Evolutionary conservation across 495 filamentous ascomycete genomes (phyloP).

Genomic region (Neurospora sp.): DNA sequence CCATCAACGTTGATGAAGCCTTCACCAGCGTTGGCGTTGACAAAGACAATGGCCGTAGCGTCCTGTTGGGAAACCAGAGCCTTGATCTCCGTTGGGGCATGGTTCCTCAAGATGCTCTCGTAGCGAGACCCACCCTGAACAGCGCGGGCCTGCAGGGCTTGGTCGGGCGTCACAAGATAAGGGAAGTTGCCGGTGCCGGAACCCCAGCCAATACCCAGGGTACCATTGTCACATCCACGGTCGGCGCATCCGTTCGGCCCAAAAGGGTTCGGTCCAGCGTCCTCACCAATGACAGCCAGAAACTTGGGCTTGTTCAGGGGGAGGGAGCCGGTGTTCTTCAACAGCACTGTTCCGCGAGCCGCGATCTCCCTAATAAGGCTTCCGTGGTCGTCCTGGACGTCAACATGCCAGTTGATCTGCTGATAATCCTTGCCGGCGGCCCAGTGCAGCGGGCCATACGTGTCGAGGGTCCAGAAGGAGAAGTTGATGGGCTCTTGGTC

Average conservation of each 20-base stretch:
- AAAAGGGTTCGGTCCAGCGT: constrained; percentile 62
- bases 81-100: constrained; percentile 45
- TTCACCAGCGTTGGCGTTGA: constrained; percentile 80
- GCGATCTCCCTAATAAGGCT: constrained; percentile 63
- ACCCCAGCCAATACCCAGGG: constrained; percentile 91
- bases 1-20: constrained; percentile 75
- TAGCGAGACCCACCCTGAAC: constrained; percentile 50
- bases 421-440: constrained; percentile 48
- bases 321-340: constrained; percentile 75
- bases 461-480: constrained; percentile 73
- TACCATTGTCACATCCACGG: constrained; percentile 76
- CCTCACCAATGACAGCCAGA: constrained; percentile 75
- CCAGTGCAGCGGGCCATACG: constrained; percentile 58
- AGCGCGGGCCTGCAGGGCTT: constrained; percentile 72
- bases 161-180: constrained; percentile 79
- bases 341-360: constrained; percentile 67
- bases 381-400: constrained; percentile 71
- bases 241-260: constrained; percentile 85
- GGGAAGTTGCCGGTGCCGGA: constrained; percentile 85
- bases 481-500: constrained; percentile 64
- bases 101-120: constrained; percentile 69
- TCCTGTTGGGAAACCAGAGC: constrained; percentile 55
- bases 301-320: constrained; percentile 69
- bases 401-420: constrained; percentile 74
- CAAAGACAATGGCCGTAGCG: constrained; percentile 73